Evolutionary conservation across 2,329 filamentous ascomycete species (phyloP), one percentile per base, ranked within the genome.

Genomic region (Alternaria dauci): DNA sequence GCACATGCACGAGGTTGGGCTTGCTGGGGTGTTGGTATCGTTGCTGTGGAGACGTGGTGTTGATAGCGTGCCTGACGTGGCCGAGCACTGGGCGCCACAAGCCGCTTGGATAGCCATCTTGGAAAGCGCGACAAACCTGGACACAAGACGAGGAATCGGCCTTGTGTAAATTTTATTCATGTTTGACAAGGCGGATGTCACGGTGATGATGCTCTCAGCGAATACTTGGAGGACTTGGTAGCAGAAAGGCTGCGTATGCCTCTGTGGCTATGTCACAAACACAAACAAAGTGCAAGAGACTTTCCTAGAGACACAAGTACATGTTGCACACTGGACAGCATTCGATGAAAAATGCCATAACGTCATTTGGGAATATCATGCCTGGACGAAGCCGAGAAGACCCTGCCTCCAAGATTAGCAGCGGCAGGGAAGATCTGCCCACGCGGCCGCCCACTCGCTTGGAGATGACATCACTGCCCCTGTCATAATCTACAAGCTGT

Each of bases 21-120:
- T 42, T 60, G 53, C 58, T 57, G 56, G 46, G 48, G 52, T 48
- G 61, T 36, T 53, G 47, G 41, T 18, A 52, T 50, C 52, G 75
- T 77, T 76, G 74, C 74, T 70, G 62, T 62, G 71, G 73, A 44
- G 68, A 76, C 58, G 55, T 14, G 51, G 8, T 70, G 59, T 74
- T 71, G 66, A 67, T 51, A 50, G 56, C 48, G 63, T 68, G 61
- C 67, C 68, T 52, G 67, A 73, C 69, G 71, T 73, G 72, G 71
- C 68, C 46, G 61, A 57, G 62, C 36, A 51, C 68, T 63, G 42
- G 64, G 66, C 65, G 46, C 56, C 41, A 58, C 47, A 43, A 48
- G 52, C 52, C 41, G 46, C 65, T 58, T 55, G 63, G 64, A 44
- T 55, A 30, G 42, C 41, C 44, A 52, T 47, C 46, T 65, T 65